Evolutionary conservation across 2,329 filamentous ascomycete genomes (phyloP).

Genomic region (Penicillium sp.): DNA sequence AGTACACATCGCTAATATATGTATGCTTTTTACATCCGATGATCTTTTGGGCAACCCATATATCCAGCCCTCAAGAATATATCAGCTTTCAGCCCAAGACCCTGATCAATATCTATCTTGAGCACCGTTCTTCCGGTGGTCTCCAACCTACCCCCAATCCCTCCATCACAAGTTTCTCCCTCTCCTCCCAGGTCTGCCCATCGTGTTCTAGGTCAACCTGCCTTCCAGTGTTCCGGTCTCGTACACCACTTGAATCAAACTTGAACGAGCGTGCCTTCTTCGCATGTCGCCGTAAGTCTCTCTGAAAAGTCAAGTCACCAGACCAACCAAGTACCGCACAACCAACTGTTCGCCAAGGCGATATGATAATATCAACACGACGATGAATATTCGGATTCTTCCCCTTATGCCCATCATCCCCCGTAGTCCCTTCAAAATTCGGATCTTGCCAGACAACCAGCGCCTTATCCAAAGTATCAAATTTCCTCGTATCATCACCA

Average conservation of each 20-base stretch:
- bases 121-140: slow-evolving; percentile 66
- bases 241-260: slow-evolving; percentile 87
- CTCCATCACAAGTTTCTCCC: slow-evolving; percentile 78
- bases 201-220: slow-evolving; percentile 68
- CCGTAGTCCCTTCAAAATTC: slow-evolving; percentile 32
- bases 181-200: slow-evolving; percentile 61
- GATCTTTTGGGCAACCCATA: not conserved
- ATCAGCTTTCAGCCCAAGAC: not conserved
- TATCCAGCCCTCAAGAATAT: not conserved
- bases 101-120: slow-evolving; percentile 46
- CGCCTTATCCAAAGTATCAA: slow-evolving; percentile 88
- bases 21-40: not conserved
- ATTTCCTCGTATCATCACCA: slow-evolving; percentile 51
- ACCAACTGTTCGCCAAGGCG: slow-evolving; percentile 83
- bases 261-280: slow-evolving; percentile 72
- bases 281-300: slow-evolving; percentile 78
- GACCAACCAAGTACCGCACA: slow-evolving; percentile 88
- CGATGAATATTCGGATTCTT: slow-evolving; percentile 73
- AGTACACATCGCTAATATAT: not conserved
- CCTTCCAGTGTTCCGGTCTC: slow-evolving; percentile 62
- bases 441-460: slow-evolving; percentile 89
- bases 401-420: slow-evolving; percentile 32
- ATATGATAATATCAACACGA: slow-evolving; percentile 87
- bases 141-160: slow-evolving; percentile 70
- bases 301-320: slow-evolving; percentile 83